Conservation (phyloP, 2,329 filamentous ascomycete species). For the Pseudogymnoascus sp. region DNA sequence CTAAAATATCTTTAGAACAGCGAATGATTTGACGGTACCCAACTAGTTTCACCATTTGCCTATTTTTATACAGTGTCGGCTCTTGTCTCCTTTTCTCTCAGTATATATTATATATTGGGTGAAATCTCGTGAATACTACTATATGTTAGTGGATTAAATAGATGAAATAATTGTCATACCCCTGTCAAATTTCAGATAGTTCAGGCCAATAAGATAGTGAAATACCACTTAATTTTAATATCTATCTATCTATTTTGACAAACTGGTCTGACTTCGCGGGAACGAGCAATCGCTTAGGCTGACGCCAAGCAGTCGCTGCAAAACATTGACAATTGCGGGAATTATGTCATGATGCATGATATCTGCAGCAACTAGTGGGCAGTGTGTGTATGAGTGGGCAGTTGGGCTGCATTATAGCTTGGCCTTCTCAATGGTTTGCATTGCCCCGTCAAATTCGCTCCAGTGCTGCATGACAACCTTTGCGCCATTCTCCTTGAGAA, state of each 20-base stretch:
- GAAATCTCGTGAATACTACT: too few relatives aligned
- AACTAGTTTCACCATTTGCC: background rate
- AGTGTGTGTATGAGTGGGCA: background rate
- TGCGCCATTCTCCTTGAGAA: slow-evolving; percentile 52
- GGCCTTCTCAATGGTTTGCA: slow-evolving; percentile 20
- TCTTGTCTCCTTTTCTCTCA: too few relatives aligned
- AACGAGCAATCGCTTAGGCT: background rate
- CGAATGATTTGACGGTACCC: background rate
- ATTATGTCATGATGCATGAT: slow-evolving; percentile 4
- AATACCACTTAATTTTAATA: background rate
- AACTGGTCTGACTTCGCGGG: background rate
- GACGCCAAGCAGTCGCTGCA: background rate
- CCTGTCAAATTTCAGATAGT: background rate
- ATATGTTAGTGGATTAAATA: too few relatives aligned
- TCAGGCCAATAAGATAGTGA: background rate
- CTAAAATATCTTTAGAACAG: background rate
- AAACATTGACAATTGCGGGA: background rate
- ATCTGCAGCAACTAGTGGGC: background rate
- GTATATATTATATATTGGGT: too few relatives aligned
- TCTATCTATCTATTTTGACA: background rate
- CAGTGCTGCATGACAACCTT: slow-evolving; percentile 53
- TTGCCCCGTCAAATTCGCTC: slow-evolving; percentile 38
- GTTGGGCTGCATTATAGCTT: slow-evolving; percentile 3
- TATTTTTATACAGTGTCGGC: background rate
- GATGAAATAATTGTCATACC: too few relatives aligned